A percentile compares a stretch with the other conserved stretches of the same genome.
Conservation (phyloP, 768 basidiomycete species). For the Cubamyces sp. region DNA sequence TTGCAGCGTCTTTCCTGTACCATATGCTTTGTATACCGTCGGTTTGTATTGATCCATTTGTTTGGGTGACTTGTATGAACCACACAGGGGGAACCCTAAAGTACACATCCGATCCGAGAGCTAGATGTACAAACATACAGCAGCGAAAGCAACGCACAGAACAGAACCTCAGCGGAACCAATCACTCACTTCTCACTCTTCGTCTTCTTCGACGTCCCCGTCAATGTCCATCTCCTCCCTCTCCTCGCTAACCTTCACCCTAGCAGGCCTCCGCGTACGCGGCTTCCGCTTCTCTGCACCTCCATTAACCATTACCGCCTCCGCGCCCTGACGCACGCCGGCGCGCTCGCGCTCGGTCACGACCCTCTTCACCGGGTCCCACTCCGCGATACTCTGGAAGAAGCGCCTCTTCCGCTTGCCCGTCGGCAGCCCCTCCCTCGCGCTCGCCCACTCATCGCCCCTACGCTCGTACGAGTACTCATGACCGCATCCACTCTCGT, state of each 20-base stretch:
- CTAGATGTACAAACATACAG: slow-evolving; percentile 5
- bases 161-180: neutral
- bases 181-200: neutral
- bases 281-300: slow-evolving; percentile 1
- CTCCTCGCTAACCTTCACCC: slow-evolving; percentile 29
- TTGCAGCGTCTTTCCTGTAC: too few species aligned
- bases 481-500: slow-evolving; percentile 45
- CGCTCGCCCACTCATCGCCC: slow-evolving; percentile 1
- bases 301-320: slow-evolving; percentile 24
- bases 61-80: neutral
- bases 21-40: too few species aligned
- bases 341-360: slow-evolving; percentile 25
- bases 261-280: slow-evolving; percentile 19
- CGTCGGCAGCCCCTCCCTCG: slow-evolving; percentile 1
- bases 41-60: too few species aligned
- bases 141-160: neutral
- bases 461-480: slow-evolving; percentile 15
- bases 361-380: slow-evolving; percentile 38
- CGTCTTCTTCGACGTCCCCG: slow-evolving; percentile 20
- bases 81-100: neutral
- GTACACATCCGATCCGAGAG: slow-evolving; percentile 1
- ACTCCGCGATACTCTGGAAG: slow-evolving; percentile 53
- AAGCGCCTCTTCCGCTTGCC: slow-evolving; percentile 51
- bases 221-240: slow-evolving; percentile 15
- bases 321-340: slow-evolving; percentile 20